Evolutionary conservation across 2,329 filamentous ascomycete species (phyloP).

Genomic region (Fusarium paranaense): DNA sequence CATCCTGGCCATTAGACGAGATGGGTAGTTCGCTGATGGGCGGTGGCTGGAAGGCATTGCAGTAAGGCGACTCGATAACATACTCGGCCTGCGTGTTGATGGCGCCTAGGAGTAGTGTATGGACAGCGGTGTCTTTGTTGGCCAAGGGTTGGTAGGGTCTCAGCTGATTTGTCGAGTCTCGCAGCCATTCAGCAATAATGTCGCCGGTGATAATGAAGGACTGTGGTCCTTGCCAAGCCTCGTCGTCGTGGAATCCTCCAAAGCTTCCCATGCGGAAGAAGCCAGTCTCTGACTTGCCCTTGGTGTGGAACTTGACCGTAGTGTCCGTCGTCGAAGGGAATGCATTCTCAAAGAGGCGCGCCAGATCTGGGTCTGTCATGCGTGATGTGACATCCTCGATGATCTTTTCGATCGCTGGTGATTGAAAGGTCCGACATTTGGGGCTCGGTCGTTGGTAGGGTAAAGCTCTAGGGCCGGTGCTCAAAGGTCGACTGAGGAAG

Average conservation of each 20-base stretch:
- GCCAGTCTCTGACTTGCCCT: constrained; percentile 60
- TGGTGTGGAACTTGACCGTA: constrained; percentile 87
- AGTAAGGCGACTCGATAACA: constrained; percentile 94
- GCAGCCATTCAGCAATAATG: constrained; percentile 92
- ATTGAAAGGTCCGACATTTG: constrained; percentile 90
- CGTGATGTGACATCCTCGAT: constrained; percentile 84
- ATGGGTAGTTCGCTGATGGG: constrained; percentile 80
- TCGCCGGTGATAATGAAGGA: constrained; percentile 95
- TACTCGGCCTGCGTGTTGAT: constrained; percentile 98
- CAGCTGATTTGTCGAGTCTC: constrained; percentile 93
- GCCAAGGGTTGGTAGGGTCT: constrained; percentile 89
- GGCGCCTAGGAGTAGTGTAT: constrained; percentile 85
- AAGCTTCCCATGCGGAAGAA: constrained; percentile 51
- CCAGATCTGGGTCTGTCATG: constrained; percentile 88
- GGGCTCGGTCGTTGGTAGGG: constrained; percentile 87
- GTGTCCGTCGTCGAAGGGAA: constrained; percentile 90
- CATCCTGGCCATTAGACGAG: constrained; percentile 83
- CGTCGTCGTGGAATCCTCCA: constrained; percentile 57
- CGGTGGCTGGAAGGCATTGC: constrained; percentile 97
- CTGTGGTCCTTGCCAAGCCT: constrained; percentile 84
- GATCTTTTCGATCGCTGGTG: constrained; percentile 86
- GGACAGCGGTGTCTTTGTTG: constrained; percentile 81
- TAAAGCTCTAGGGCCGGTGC: constrained; percentile 80
- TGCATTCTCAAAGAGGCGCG: constrained; percentile 92
- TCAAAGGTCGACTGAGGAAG: constrained; percentile 75